Base-by-base conservation (phyloP, 805 yeast species). In the Saccharomycopsis olivae region DNA sequence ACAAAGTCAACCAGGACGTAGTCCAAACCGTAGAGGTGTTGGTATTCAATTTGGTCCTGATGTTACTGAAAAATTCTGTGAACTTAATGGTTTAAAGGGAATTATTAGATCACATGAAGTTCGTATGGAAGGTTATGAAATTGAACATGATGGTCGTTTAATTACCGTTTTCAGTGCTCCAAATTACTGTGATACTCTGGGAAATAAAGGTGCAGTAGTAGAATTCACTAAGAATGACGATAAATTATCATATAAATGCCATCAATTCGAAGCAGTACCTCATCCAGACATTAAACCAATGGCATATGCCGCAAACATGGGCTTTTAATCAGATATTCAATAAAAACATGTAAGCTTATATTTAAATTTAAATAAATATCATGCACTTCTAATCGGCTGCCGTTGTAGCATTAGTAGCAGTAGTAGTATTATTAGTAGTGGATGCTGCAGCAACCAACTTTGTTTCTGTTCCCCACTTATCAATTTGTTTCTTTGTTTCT, bases 91-190 rank as follows among this genome's bases (percentile, higher is more conserved):
- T 24, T 65, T 92, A 46, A 71, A 78, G 51, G 88, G 84, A 41
- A 73, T 92, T 30, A 80, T 92, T 52, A 71, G 99, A 53, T 86
- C 96, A 2, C 99, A 92, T 55, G 98, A 92, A 61, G 95, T 89
- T 5, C 71, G 97, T 55, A 80, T 82, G 82, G 79, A 71, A 4
- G 99, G 99, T 35, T 86, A 80, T 44, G 86, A 85, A 49, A 68
- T 68, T 34, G 96, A 89, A 55, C 99, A 92, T 54, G 69, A 81
- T 43, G 94, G 94, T 10, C 69, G 76, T 49, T 71, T 92, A 38
- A 74, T 87, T 39, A 92, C 99, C 1, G 95, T 92, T n/a, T 92
- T 92, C 59, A 79, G 94, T 59, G 99, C 99, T 1, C 99, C 99
- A 27, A 89, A 92, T 58, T 89, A 89, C 60, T 89, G 97, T 64